These are phyloP conservation scores for Diaporthe caulivora DNA, from an alignment of 2,329 filamentous ascomycete genomes.

Conservation along the genomic window DNA sequence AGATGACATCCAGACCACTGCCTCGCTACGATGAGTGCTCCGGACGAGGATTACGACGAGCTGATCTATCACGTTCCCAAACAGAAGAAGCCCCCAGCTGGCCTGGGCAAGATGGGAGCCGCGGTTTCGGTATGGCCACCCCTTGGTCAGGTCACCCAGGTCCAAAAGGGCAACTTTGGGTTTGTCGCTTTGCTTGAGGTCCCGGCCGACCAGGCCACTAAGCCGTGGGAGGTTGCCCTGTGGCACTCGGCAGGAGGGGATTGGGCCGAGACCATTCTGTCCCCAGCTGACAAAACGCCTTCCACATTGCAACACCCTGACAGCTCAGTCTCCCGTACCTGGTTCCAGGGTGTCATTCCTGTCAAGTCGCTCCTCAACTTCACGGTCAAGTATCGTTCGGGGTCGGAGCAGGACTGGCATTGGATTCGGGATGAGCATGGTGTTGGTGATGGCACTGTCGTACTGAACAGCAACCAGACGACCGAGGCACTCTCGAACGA, in stretches of 20 bases:
- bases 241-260: slow-evolving; percentile 72
- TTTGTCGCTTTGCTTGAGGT: slow-evolving; percentile 81
- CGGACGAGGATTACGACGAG: slow-evolving; percentile 51
- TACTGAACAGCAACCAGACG: slow-evolving; percentile 59
- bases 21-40: slow-evolving; percentile 39
- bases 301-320: slow-evolving; percentile 62
- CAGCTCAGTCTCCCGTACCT: slow-evolving; percentile 56
- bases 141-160: slow-evolving; percentile 78
- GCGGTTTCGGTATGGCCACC: slow-evolving; percentile 72
- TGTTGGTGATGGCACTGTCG: slow-evolving; percentile 71
- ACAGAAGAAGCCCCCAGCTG: slow-evolving; percentile 49
- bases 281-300: slow-evolving; percentile 51
- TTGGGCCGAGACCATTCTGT: slow-evolving; percentile 65
- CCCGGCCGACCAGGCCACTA: slow-evolving; percentile 63
- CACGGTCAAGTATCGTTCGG: slow-evolving; percentile 77
- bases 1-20: neutral
- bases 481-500: slow-evolving; percentile 51
- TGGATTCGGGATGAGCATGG: slow-evolving; percentile 78
- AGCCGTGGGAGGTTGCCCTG: slow-evolving; percentile 78
- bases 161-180: slow-evolving; percentile 60
- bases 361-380: slow-evolving; percentile 68
- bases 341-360: slow-evolving; percentile 66
- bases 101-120: slow-evolving; percentile 51
- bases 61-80: slow-evolving; percentile 54
- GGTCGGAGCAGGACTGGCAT: slow-evolving; percentile 69